Evolutionary conservation across 2,329 filamentous ascomycete species (phyloP).

Genomic region (Massarina eburnea): DNA sequence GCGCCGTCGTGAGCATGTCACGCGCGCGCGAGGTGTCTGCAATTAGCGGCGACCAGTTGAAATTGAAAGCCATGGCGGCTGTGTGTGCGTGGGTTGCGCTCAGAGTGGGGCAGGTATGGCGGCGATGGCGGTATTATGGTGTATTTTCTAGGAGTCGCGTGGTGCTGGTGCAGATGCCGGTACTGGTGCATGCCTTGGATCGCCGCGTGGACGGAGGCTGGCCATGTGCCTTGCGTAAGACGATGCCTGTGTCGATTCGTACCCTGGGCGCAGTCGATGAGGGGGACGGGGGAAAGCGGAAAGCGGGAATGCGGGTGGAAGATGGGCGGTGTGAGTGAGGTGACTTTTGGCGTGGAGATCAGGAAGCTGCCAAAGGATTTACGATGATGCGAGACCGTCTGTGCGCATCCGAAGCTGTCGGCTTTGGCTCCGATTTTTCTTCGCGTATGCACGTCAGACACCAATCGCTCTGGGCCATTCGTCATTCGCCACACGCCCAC

Average conservation of each 20-base stretch:
- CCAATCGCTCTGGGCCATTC: too few relatives aligned
- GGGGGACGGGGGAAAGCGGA: conserved; percentile 9
- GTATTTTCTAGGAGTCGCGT: conserved; percentile 31
- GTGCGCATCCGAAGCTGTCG: conserved; percentile 1
- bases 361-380: conserved; percentile 14
- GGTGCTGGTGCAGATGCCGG: conserved; percentile 19
- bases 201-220: conserved; percentile 37
- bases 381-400: conserved; percentile 22
- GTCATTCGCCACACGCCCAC: too few relatives aligned
- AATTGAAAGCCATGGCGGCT: conserved; percentile 92
- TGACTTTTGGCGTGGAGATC: conserved; percentile 22
- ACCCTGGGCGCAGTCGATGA: too few relatives aligned
- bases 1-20: conserved; percentile 88
- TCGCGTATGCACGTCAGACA: not conserved
- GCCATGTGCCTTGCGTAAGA: conserved; percentile 11
- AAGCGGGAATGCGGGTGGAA: conserved; percentile 7
- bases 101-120: conserved; percentile 17
- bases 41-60: conserved; percentile 99
- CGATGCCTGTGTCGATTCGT: too few relatives aligned
- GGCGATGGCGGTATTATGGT: too few relatives aligned
- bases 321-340: conserved; percentile 27
- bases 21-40: conserved; percentile 90
- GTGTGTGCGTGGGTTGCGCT: conserved; percentile 3
- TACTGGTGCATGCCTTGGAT: conserved; percentile 34
- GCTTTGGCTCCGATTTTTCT: not conserved